Evolutionary conservation across 2,329 filamentous ascomycete genomes (phyloP), one percentile per base, ranked within the genome.

Genomic region (Arachnopeziza araneosa): DNA sequence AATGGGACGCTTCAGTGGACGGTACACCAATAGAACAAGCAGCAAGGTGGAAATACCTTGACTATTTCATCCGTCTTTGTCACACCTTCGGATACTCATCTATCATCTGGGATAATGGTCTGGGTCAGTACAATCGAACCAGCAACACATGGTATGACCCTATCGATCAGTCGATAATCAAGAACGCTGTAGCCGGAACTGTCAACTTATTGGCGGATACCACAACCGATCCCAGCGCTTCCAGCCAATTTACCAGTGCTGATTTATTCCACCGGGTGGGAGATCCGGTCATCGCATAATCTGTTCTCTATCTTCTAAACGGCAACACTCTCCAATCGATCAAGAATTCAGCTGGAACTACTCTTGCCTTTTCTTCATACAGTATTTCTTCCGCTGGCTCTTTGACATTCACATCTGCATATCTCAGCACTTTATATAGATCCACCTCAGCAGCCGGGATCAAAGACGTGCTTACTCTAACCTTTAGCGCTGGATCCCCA

Each of bases 41-140:
- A 0, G 82, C 79, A 1, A 75, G 82, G 52, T 85, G 83, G 79
- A 80, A 79, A 59, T 86, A 83, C 68, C 80, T 78, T 57, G 82
- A 86, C 68, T 76, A 78, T 60, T 74, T 86, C 57, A 70, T 79
- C 22, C 77, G 77, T 26, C 79, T 76, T 0, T 79, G 80, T 0
- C 74, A 72, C 1, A 75, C 78, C 52, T 80, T 83, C 64, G 75
- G 79, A 62, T 81, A 80, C 8, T 71, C 78, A 0, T 75, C 78
- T 2, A 73, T 85, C 1, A 68, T 86, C 6, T 86, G 83, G 83
- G 83, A 86, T 67, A 86, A 85, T 60, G 82, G 83, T 0, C 68
- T 75, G 1, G 83, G 85, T 64, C 79, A 82, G 50, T 74, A 84
- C 12, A 75, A 85, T 64, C 79, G 83, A 48, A 71, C 71, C 1